These are phyloP conservation scores for Venturia aucupariae DNA, from an alignment of 2,329 filamentous ascomycete species.

Conservation along the genomic window DNA sequence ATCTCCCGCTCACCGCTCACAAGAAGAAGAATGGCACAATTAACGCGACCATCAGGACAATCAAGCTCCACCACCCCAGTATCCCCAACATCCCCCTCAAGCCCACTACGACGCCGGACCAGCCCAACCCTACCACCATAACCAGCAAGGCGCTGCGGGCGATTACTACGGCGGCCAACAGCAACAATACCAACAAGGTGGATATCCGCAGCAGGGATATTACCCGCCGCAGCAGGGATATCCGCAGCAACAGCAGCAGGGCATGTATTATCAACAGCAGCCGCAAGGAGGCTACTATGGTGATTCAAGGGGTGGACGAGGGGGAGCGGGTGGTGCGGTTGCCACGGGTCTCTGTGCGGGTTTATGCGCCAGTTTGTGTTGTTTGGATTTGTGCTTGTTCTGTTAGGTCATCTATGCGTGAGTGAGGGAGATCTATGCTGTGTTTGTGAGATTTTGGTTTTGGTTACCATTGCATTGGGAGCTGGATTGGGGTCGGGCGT, in stretches of 20 bases:
- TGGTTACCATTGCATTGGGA: neutral
- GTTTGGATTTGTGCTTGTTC: slow-evolving; percentile 16
- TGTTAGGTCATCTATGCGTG: neutral
- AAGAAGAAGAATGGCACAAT: neutral
- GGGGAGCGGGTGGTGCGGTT: slow-evolving; percentile 1
- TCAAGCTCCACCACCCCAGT: slow-evolving; percentile 12
- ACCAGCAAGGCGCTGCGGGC: slow-evolving; percentile 1
- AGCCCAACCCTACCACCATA: slow-evolving; percentile 13
- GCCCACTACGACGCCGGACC: slow-evolving; percentile 16
- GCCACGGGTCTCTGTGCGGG: slow-evolving; percentile 14
- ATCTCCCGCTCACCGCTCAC: neutral
- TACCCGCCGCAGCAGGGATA: slow-evolving; percentile 10
- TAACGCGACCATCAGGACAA: neutral
- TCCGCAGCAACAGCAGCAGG: slow-evolving; percentile 13
- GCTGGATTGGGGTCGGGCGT: neutral
- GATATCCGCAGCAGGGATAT: neutral
- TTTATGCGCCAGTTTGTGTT: slow-evolving; percentile 15
- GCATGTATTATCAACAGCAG: slow-evolving; percentile 16
- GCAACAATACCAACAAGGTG: neutral
- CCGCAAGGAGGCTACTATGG: slow-evolving; percentile 13
- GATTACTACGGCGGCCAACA: slow-evolving; percentile 12
- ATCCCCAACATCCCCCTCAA: slow-evolving; percentile 13
- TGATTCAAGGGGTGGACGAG: slow-evolving; percentile 8
- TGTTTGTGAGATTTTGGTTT: neutral
- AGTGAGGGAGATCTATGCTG: neutral